Evolutionary conservation across 495 filamentous ascomycete species (phyloP).

Genomic region (Penicillium turbatum): DNA sequence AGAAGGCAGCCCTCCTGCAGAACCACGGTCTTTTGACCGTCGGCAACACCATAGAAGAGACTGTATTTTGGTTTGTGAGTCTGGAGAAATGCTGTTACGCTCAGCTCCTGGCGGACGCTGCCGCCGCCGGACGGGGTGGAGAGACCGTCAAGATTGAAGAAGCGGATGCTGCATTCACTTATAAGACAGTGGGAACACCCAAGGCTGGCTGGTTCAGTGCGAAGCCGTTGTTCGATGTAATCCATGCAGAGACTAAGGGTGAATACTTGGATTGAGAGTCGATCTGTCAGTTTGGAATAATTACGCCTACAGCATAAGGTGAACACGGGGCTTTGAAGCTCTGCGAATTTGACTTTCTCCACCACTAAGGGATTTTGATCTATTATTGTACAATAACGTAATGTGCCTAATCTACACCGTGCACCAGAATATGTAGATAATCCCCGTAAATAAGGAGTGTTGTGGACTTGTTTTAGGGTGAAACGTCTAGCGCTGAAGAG

Average conservation of each 20-base stretch:
- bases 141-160: slow-evolving; percentile 63
- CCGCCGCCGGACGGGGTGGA: slow-evolving; percentile 59
- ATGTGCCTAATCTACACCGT: too few relatives aligned
- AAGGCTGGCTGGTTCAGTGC: slow-evolving; percentile 67
- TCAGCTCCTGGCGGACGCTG: slow-evolving; percentile 74
- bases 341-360: background rate
- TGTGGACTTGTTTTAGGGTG: slow-evolving; percentile 7
- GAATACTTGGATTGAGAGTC: slow-evolving; percentile 47
- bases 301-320: too few relatives aligned
- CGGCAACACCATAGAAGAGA: slow-evolving; percentile 52
- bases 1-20: slow-evolving; percentile 67
- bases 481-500: background rate
- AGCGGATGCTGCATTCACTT: slow-evolving; percentile 63
- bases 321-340: too few relatives aligned
- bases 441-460: too few relatives aligned
- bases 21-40: slow-evolving; percentile 65
- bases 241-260: slow-evolving; percentile 60
- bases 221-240: slow-evolving; percentile 69
- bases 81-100: slow-evolving; percentile 72
- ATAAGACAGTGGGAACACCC: slow-evolving; percentile 59
- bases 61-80: slow-evolving; percentile 72
- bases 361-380: background rate
- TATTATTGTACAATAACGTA: background rate
- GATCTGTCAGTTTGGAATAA: too few relatives aligned
- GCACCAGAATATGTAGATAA: too few relatives aligned